Conservation (phyloP, 176 grass and related monocot genomes). For the Oryza glaberrima region DNA sequence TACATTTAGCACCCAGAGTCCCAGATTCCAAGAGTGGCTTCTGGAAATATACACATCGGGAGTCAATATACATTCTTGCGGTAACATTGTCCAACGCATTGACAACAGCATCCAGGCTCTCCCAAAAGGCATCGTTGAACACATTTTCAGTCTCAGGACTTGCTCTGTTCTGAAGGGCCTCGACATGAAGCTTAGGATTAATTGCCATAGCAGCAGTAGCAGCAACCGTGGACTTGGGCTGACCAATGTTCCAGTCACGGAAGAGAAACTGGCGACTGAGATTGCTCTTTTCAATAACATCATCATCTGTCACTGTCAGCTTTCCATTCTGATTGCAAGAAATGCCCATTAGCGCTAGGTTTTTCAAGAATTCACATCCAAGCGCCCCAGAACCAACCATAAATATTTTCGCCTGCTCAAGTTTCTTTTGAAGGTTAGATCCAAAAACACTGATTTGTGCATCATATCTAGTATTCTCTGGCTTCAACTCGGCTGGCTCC, state of each 20-base stretch:
- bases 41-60: conserved; percentile 88
- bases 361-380: conserved; percentile 95
- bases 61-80: conserved; percentile 94
- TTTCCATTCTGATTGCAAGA: conserved; percentile 71
- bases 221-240: conserved; percentile 90
- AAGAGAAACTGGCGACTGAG: conserved; percentile 98
- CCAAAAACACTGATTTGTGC: conserved; percentile 93
- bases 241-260: conserved; percentile 93
- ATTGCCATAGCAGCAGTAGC: conserved; percentile 76
- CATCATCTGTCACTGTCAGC: conserved; percentile 88
- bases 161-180: conserved; percentile 86
- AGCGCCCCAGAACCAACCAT: conserved; percentile 90
- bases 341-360: conserved; percentile 88
- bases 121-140: conserved; percentile 87
- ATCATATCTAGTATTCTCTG: conserved; percentile 71
- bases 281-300: conserved; percentile 98
- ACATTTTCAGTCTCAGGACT: conserved; percentile 96
- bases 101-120: conserved; percentile 79
- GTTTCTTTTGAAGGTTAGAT: conserved; percentile 74
- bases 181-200: conserved; percentile 73
- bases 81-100: conserved; percentile 91
- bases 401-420: conserved; percentile 84
- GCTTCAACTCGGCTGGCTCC: conserved; percentile 66
- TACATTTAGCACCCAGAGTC: conserved; percentile 92
- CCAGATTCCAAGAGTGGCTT: conserved; percentile 92